Evolutionary conservation across 192 early-diverging fungal species (phyloP).

Genomic region (Coemansia sp.): DNA sequence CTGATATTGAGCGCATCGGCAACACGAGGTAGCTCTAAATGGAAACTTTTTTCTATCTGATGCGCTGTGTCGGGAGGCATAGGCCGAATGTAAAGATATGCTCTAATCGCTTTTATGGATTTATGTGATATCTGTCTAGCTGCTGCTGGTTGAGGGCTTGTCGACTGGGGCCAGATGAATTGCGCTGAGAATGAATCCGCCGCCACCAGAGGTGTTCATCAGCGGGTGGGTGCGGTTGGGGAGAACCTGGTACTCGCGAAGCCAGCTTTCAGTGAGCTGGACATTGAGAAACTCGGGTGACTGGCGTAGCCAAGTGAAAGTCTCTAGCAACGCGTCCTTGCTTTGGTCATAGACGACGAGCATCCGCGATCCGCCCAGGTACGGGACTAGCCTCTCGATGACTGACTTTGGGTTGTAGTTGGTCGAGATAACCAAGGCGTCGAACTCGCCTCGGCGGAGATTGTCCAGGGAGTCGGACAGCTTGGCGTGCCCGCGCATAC

Average conservation of each 20-base stretch:
- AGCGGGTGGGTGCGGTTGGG: slow-evolving; percentile 76
- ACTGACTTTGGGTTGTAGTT: slow-evolving; percentile 73
- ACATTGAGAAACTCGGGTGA: slow-evolving; percentile 73
- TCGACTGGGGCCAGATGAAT: slow-evolving; percentile 45
- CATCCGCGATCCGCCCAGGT: slow-evolving; percentile 78
- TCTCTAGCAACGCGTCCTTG: slow-evolving; percentile 65
- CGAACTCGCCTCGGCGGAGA: slow-evolving; percentile 64
- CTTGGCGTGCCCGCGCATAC: slow-evolving; percentile 52
- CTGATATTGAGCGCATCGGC: slow-evolving; percentile 43
- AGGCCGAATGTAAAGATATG: too few relatives aligned
- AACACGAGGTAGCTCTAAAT: not conserved
- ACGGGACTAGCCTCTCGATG: slow-evolving; percentile 66
- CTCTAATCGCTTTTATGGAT: not conserved
- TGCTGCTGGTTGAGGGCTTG: not conserved
- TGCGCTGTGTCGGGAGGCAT: too few relatives aligned
- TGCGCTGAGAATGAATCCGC: slow-evolving; percentile 68
- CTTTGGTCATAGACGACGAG: slow-evolving; percentile 77
- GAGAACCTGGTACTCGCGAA: slow-evolving; percentile 84
- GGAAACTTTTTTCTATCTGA: not conserved
- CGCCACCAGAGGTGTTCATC: slow-evolving; percentile 74
- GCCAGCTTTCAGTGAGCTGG: slow-evolving; percentile 87
- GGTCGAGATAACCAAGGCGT: slow-evolving; percentile 76
- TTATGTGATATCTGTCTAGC: not conserved
- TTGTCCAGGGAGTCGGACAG: slow-evolving; percentile 55
- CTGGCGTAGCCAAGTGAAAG: slow-evolving; percentile 65